A percentile compares a stretch with the other conserved stretches of the same genome.
Evolutionary conservation across 2,329 filamentous ascomycete genomes (phyloP).

Genomic region (Trichoderma polysporum): DNA sequence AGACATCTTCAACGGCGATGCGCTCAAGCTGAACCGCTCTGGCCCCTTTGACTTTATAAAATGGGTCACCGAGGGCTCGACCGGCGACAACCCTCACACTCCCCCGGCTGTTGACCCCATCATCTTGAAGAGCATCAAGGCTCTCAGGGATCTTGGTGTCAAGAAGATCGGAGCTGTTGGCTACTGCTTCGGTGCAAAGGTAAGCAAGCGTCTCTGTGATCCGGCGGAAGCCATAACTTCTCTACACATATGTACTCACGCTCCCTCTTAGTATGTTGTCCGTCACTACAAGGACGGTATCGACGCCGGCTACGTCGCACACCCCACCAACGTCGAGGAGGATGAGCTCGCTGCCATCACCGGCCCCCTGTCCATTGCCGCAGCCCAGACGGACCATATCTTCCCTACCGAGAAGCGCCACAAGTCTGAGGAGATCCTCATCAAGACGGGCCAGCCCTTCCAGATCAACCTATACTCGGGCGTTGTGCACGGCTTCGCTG

Average conservation of each 20-base stretch:
- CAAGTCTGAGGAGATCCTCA: conserved; percentile 62
- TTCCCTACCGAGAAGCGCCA: conserved; percentile 65
- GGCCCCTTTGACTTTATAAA: conserved; percentile 31
- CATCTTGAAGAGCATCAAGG: conserved; percentile 43
- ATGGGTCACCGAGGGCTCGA: conserved; percentile 40
- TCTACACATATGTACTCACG: not conserved
- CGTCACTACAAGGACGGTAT: conserved; percentile 64
- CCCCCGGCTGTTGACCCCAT: conserved; percentile 33
- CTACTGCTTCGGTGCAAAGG: conserved; percentile 76
- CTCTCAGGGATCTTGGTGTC: conserved; percentile 54
- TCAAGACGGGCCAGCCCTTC: conserved; percentile 58
- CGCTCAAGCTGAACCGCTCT: conserved; percentile 46
- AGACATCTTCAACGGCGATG: conserved; percentile 37
- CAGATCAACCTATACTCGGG: conserved; percentile 76
- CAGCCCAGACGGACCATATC: conserved; percentile 62
- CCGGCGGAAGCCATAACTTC: too few species aligned
- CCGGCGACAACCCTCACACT: conserved; percentile 45
- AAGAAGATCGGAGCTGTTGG: conserved; percentile 65
- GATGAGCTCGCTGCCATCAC: conserved; percentile 65
- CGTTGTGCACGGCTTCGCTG: conserved; percentile 72
- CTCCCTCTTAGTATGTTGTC: conserved; percentile 55
- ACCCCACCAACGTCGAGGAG: conserved; percentile 72
- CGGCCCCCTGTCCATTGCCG: conserved; percentile 68
- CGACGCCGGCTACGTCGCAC: conserved; percentile 70
- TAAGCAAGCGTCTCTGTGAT: conserved; percentile 38